Conservation (phyloP, 2,329 filamentous ascomycete species). For the Hypomyces rosellus region DNA sequence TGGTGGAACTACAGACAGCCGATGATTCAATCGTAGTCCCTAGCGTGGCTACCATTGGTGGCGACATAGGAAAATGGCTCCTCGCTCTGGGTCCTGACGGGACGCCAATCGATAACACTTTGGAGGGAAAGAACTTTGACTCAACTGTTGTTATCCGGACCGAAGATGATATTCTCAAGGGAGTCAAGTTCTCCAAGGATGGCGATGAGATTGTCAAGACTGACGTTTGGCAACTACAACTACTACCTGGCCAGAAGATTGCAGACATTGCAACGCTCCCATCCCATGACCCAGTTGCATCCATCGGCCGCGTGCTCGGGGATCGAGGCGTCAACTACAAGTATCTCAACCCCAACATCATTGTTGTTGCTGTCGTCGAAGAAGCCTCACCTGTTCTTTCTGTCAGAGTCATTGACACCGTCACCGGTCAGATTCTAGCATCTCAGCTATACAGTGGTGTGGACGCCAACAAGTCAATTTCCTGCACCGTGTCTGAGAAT, state of each 20-base stretch:
- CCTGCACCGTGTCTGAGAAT: conserved; percentile 82
- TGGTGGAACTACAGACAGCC: conserved; percentile 33
- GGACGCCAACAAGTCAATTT: conserved; percentile 65
- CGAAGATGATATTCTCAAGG: conserved; percentile 44
- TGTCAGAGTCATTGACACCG: conserved; percentile 76
- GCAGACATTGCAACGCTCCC: conserved; percentile 62
- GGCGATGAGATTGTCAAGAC: conserved; percentile 37
- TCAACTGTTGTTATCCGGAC: conserved; percentile 50
- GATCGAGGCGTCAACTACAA: conserved; percentile 95
- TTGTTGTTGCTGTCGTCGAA: conserved; percentile 66
- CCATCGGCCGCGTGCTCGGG: conserved; percentile 88
- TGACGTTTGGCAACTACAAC: conserved; percentile 66
- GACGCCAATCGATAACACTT: conserved; percentile 37
- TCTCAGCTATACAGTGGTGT: conserved; percentile 65
- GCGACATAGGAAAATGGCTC: conserved; percentile 45
- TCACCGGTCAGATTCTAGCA: conserved; percentile 75
- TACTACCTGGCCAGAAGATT: conserved; percentile 61
- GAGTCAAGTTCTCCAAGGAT: conserved; percentile 44
- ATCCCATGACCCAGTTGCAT: conserved; percentile 79
- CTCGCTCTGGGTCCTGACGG: conserved; percentile 48
- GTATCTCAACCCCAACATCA: conserved; percentile 83
- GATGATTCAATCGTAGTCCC: conserved; percentile 15
- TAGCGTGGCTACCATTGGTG: conserved; percentile 48
- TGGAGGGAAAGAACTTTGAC: conserved; percentile 40
- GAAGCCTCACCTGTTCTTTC: conserved; percentile 54